Evolutionary conservation across 1,284 basidiomycete genomes (phyloP).

Genomic region (Mycena citricolor): DNA sequence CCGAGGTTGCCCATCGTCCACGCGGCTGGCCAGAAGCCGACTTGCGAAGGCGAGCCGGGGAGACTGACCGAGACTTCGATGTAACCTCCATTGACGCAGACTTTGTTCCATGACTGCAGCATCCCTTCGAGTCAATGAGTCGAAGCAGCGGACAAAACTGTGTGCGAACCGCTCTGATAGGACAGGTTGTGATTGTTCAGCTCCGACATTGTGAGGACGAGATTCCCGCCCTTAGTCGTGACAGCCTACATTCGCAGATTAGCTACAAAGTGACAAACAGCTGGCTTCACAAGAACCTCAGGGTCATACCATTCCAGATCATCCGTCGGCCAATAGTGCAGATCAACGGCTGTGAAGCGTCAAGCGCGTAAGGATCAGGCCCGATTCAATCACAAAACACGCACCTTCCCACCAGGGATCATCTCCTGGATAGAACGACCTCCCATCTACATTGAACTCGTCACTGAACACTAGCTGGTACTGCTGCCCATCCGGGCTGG

Average conservation of each 20-base stretch:
- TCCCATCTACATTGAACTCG: conserved; percentile 28
- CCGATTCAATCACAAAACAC: not conserved
- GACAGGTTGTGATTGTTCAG: conserved; percentile 67
- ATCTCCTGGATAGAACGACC: conserved; percentile 35
- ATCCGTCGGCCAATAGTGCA: conserved; percentile 22
- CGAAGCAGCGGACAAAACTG: not conserved
- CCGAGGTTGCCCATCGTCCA: conserved; percentile 67
- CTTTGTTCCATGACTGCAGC: conserved; percentile 85
- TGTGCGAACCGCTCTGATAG: conserved; percentile 68
- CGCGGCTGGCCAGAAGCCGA: conserved; percentile 69
- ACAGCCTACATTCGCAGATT: conserved; percentile 50
- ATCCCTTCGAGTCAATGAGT: conserved; percentile 47
- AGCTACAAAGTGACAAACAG: conserved; percentile 14
- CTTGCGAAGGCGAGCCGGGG: conserved; percentile 67
- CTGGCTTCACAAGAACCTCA: conserved; percentile 41
- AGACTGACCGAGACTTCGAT: conserved; percentile 82
- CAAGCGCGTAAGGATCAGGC: not conserved
- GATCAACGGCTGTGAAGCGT: conserved; percentile 14
- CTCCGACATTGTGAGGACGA: conserved; percentile 75
- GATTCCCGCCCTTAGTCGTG: conserved; percentile 67
- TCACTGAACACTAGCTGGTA: conserved; percentile 25
- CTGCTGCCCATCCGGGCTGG: conserved; percentile 21
- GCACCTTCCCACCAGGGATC: conserved; percentile 35
- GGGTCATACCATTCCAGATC: conserved; percentile 70
- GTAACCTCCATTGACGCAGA: conserved; percentile 93